Evolutionary conservation across 2,329 filamentous ascomycete genomes (phyloP), one percentile per base, ranked within the genome.

Genomic region (Dactylellina leptospora): DNA sequence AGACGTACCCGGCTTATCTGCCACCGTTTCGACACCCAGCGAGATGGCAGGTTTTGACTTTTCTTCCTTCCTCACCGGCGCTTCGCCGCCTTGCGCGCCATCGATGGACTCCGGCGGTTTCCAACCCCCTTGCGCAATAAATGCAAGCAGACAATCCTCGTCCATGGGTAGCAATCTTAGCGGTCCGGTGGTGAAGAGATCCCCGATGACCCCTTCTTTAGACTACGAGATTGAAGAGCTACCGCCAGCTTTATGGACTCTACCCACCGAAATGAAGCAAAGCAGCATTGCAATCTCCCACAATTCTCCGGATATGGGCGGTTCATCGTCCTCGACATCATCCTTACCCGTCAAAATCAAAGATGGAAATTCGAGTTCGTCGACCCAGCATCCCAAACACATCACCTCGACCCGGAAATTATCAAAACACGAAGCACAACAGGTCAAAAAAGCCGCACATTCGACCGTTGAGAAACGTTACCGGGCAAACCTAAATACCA

Each of bases 1-100:
- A 63, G 59, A 72, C 60, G 53, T 72, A 23, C 68, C 68, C 54
- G 68, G 68, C 16, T 28, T 72, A 72, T 72, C 68, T 62, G 68
- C 68, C 23, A 72, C 68, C 38, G 68, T 72, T 44, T 47, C 68
- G 38, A 72, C 68, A 27, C 68, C 68, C 1, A 72, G 68, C 47
- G 68, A 72, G 59, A 72, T 72, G 68, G 68, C 68, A 47, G 68
- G 68, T n/a, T 72, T 72, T 45, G 68, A 72, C 53, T 72, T 72
- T 44, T 72, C 68, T 22, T 72, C 68, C 23, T 72, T 72, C 36
- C 55, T 72, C 50, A 72, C 68, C 44, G 68, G 68, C 54, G 68
- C 68, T 18, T 72, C 68, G 10, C 68, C 68, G 47, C 68, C 68
- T n/a, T 72, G 68, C 47, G 68, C 59, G 28, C 59, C 59, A 23